phyloP scores from a whole-genome alignment of 78 protist species.

The Tieghemostelium lacteum region DNA sequence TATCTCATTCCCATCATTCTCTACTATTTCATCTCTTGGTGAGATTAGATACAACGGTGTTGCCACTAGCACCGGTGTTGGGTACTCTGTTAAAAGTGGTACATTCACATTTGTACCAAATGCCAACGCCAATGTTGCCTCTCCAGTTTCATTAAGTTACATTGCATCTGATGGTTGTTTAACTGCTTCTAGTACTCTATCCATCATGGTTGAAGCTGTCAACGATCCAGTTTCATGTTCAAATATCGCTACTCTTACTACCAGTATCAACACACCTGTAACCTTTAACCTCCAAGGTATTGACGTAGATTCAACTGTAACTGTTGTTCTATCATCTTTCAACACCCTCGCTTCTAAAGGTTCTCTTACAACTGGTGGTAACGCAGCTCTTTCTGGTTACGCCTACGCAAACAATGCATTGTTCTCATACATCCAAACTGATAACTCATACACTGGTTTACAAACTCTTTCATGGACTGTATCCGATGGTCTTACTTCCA shows the following conservation, averaged over 20 bases:
- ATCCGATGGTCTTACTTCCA: constrained; percentile 10
- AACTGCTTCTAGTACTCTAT: background rate
- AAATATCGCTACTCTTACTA: background rate
- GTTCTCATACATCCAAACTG: background rate
- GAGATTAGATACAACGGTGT: background rate
- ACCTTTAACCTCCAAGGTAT: background rate
- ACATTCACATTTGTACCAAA: background rate
- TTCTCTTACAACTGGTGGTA: background rate
- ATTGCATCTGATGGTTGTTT: constrained; percentile 20
- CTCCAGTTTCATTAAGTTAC: background rate
- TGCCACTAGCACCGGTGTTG: background rate
- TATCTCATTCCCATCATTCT: background rate
- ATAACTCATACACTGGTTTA: background rate
- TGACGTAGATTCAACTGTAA: constrained; percentile 7
- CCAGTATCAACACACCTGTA: background rate
- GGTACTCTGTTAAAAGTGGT: constrained; percentile 34
- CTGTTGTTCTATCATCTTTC: background rate
- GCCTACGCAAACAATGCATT: background rate
- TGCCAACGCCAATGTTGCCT: constrained; percentile 25
- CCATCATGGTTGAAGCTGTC: background rate
- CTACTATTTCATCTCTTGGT: background rate
- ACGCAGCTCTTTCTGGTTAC: background rate
- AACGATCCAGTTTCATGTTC: constrained; percentile 39
- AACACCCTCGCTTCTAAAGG: background rate
- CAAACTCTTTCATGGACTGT: background rate